phyloP scores from a whole-genome alignment of 139 green algal species.

The Monoraphidium neglectum region DNA sequence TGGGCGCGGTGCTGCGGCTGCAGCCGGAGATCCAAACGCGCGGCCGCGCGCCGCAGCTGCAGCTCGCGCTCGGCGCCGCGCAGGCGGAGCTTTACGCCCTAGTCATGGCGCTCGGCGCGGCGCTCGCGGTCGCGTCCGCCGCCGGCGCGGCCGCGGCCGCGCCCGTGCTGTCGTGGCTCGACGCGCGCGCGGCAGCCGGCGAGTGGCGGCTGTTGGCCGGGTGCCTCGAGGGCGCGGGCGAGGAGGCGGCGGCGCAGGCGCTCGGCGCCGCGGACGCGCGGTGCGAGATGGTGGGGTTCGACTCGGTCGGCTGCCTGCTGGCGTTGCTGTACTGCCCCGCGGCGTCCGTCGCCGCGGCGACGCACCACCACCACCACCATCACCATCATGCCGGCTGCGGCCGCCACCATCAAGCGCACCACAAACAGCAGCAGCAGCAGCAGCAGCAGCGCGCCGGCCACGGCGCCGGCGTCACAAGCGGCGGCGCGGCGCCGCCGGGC shows the following conservation, averaged over 20 bases:
- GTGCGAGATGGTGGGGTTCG: slow-evolving; percentile 28
- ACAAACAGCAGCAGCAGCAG: background rate
- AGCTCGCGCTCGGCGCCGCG: slow-evolving; percentile 9
- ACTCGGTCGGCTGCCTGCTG: slow-evolving; percentile 38
- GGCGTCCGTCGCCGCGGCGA: background rate
- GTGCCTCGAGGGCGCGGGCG: slow-evolving; percentile 10
- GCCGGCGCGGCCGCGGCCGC: background rate
- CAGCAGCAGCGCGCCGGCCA: background rate
- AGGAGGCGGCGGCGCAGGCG: background rate
- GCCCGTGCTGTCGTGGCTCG: slow-evolving; percentile 17
- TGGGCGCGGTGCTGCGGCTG: slow-evolving; percentile 35
- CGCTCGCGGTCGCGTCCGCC: slow-evolving; percentile 3
- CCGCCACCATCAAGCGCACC: background rate
- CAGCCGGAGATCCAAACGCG: slow-evolving; percentile 17
- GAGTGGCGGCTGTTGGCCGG: slow-evolving; percentile 6
- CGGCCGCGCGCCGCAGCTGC: slow-evolving; percentile 33
- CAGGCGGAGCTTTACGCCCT: slow-evolving; percentile 10
- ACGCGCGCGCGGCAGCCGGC: background rate
- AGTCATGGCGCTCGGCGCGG: slow-evolving; percentile 12
- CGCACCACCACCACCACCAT: slow-evolving; percentile 15
- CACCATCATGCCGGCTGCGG: background rate
- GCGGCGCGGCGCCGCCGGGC: no score
- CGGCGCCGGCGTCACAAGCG: no score
- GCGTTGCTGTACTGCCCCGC: slow-evolving; percentile 13
- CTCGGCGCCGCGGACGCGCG: slow-evolving; percentile 10